phyloP scores from a whole-genome alignment of 176 grass and related monocot genomes.

The Thalia dealbata region DNA sequence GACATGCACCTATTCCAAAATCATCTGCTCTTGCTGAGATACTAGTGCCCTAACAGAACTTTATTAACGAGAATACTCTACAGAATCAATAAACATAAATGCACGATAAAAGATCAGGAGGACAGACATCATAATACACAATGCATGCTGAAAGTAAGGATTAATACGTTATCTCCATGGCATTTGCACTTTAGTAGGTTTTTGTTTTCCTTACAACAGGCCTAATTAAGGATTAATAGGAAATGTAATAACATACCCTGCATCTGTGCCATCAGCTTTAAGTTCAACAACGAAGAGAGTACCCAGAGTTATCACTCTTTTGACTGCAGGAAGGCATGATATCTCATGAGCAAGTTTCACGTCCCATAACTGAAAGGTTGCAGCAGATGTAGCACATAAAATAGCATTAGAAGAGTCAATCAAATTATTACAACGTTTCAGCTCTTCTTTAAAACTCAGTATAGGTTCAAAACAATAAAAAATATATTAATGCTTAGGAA shows the following conservation, averaged over 20 bases:
- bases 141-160: too few relatives aligned
- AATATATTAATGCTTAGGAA: not conserved
- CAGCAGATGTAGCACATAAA: slow-evolving; percentile 23
- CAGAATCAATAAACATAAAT: not conserved
- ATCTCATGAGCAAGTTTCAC: slow-evolving; percentile 46
- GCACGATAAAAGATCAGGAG: not conserved
- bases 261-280: slow-evolving; percentile 59
- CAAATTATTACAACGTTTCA: not conserved
- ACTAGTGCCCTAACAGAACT: not conserved
- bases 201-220: not conserved
- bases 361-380: slow-evolving; percentile 53
- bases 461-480: not conserved
- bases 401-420: slow-evolving; percentile 12
- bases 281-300: slow-evolving; percentile 82
- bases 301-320: slow-evolving; percentile 64
- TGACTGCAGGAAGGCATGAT: slow-evolving; percentile 49
- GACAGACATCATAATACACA: not conserved
- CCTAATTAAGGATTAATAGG: not conserved
- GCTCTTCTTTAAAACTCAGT: not conserved
- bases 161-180: too few relatives aligned
- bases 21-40: not conserved
- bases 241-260: slow-evolving; percentile 50
- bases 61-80: not conserved
- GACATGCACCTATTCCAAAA: slow-evolving; percentile 4
- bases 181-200: not conserved